Base-by-base conservation (phyloP, 257 asterid species). In the Forsythia viridissima region DNA sequence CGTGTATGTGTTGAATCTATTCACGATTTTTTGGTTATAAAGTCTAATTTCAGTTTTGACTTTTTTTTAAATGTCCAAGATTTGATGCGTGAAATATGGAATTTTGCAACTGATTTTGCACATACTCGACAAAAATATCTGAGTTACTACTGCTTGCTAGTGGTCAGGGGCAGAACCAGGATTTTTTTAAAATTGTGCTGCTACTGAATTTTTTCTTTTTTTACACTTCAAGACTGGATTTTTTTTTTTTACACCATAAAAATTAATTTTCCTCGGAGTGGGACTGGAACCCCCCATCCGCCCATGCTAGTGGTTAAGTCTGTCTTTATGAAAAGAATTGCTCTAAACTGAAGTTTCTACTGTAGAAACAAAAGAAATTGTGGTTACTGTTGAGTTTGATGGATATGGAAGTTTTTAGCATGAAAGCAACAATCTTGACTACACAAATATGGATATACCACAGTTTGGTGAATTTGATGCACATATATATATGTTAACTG, bases 1-100 rank as follows among this genome's bases (percentile, higher is more conserved):
- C 39, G 36, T 68, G 70, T 82, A 73, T 46, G 61, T 74, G 81
- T 77, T 72, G 80, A 76, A 41, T 74, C 80, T 55, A 70, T 74
- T 52, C 40, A 15, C 44, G 7, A 36, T 24, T 8, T 39, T 42
- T 18, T 77, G 61, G 37, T 57, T 8, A 8, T 66, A 37, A 37
- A 37, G 74, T 34, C 21, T 46, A 72, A 48, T 76, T 30, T 71
- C 8, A 20, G 8, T 48, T 74, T 76, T 78, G 43, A 80, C 67
- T 74, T 72, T 77, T 77, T 46, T 21, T 61, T 74, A 10, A 4
- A 63, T 0, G 40, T 21, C 16, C 21, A 6, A 39, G 16, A 63
- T 30, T 69, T 78, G 79, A 38, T 82, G 38, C 21, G 75, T 63
- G 48, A 36, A 75, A 65, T 44, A 43, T 61, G 38, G 68, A 82